Conservation (phyloP, 2,329 filamentous ascomycete species). For the Phaeosphaeria sp. region DNA sequence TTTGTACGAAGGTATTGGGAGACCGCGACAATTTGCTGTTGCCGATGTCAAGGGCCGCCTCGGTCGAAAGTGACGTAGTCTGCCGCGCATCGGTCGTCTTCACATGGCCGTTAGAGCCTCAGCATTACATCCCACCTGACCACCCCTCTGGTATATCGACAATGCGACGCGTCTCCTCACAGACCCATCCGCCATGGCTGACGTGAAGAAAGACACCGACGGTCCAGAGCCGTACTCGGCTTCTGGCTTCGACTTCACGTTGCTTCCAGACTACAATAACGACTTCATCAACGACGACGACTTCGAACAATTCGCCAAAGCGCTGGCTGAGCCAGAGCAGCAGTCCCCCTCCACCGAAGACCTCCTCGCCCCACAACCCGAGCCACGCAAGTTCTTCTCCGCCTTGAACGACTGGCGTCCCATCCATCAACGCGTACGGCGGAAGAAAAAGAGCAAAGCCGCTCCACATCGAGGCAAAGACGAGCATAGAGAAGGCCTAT, state of each 20-base stretch:
- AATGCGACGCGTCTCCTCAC: conserved; percentile 18
- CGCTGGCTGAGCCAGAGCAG: conserved; percentile 81
- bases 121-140: conserved; percentile 6
- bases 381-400: conserved; percentile 70
- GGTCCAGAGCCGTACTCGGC: conserved; percentile 66
- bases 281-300: conserved; percentile 79
- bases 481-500: conserved; percentile 91
- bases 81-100: background rate
- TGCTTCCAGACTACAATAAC: conserved; percentile 78
- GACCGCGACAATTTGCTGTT: background rate
- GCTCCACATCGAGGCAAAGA: conserved; percentile 67
- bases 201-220: conserved; percentile 55
- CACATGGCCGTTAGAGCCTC: conserved; percentile 5
- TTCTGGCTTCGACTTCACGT: conserved; percentile 71
- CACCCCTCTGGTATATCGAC: conserved; percentile 5
- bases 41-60: conserved; percentile 3
- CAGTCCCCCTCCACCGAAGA: conserved; percentile 67
- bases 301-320: conserved; percentile 78
- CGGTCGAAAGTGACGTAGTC: conserved; percentile 3
- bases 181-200: conserved; percentile 46
- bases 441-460: conserved; percentile 46
- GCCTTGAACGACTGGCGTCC: conserved; percentile 97
- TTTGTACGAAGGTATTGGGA: conserved; percentile 1
- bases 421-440: conserved; percentile 73
- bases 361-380: conserved; percentile 52